A percentile compares a stretch with the other conserved stretches of the same genome.
Conservation (phyloP, 331 rosid genomes). For the Cucumis variabilis region DNA sequence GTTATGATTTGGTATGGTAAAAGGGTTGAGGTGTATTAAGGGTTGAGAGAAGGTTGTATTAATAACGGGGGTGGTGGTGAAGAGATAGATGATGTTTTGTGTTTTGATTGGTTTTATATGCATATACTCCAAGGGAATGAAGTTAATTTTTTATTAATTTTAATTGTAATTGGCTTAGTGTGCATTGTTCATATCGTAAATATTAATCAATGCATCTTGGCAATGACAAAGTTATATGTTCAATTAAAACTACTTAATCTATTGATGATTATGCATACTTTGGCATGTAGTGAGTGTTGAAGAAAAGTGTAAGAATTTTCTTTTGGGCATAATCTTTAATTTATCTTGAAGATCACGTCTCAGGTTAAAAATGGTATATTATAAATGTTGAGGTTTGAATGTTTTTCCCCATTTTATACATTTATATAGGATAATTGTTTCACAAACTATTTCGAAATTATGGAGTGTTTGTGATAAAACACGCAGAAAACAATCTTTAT, state of each 20-base stretch:
- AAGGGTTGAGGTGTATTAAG: not conserved
- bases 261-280: not conserved
- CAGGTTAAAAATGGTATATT: no score
- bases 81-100: not conserved
- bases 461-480: not conserved
- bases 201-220: not conserved
- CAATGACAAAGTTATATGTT: not conserved
- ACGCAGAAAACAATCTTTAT: no score
- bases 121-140: not conserved
- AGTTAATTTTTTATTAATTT: no score
- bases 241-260: not conserved
- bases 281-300: not conserved
- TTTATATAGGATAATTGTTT: not conserved
- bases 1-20: not conserved
- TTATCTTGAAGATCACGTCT: no score
- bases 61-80: not conserved
- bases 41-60: not conserved
- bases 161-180: no score
- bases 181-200: not conserved
- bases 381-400: no score
- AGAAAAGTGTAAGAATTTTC: no score
- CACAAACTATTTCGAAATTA: not conserved
- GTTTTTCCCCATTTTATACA: not conserved
- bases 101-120: not conserved
- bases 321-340: no score